Conservation (phyloP, 2,329 filamentous ascomycete genomes). For the Anthostomella pinea region DNA sequence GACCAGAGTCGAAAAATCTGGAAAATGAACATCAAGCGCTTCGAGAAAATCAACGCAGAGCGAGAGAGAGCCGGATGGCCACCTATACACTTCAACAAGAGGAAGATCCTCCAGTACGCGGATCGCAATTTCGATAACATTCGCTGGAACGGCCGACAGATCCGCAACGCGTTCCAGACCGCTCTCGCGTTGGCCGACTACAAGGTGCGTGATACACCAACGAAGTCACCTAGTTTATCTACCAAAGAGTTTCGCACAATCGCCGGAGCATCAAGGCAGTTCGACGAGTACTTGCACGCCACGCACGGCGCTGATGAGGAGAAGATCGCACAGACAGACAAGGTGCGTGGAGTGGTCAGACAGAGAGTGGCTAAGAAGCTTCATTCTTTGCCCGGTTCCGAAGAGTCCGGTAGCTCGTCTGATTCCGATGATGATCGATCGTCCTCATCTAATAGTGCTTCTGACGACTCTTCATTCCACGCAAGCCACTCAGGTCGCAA, state of each 20-base stretch:
- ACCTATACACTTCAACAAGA: slow-evolving; percentile 18
- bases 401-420: slow-evolving; percentile 3
- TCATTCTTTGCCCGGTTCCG: slow-evolving; percentile 1
- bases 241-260: slow-evolving; percentile 10
- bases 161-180: slow-evolving; percentile 33
- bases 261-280: slow-evolving; percentile 9
- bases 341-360: slow-evolving; percentile 5
- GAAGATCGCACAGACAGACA: slow-evolving; percentile 10
- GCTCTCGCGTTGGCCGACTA: slow-evolving; percentile 28
- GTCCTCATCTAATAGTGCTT: background rate
- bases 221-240: slow-evolving; percentile 2
- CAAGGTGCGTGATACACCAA: slow-evolving; percentile 11
- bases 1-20: slow-evolving; percentile 26
- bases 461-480: slow-evolving; percentile 7
- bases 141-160: slow-evolving; percentile 34
- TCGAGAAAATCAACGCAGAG: slow-evolving; percentile 12
- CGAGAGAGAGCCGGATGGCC: slow-evolving; percentile 13
- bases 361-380: slow-evolving; percentile 4
- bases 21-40: slow-evolving; percentile 25
- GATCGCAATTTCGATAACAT: slow-evolving; percentile 16
- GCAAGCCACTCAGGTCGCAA: background rate
- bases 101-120: slow-evolving; percentile 20
- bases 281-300: slow-evolving; percentile 10
- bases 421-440: background rate
- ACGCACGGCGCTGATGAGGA: slow-evolving; percentile 13